Conservation (phyloP, 1,284 basidiomycete species). For the Inonotus hispidus region DNA sequence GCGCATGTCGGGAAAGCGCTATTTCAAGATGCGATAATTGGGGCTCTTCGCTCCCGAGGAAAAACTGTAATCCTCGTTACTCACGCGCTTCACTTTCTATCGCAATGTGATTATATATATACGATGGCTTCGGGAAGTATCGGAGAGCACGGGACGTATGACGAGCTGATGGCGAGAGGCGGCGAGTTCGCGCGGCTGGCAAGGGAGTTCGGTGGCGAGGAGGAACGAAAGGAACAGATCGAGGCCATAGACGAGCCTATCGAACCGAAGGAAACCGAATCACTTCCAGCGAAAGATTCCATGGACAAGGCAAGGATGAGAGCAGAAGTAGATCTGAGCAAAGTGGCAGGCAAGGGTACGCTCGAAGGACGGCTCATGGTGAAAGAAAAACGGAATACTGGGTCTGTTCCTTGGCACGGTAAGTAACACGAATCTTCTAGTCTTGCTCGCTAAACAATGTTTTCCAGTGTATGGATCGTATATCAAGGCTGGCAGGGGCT, state of each 20-base stretch:
- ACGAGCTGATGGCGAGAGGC: slow-evolving; percentile 43
- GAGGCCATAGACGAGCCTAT: slow-evolving; percentile 28
- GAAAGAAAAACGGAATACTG: slow-evolving; percentile 59
- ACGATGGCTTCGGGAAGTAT: slow-evolving; percentile 54
- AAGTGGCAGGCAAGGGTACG: slow-evolving; percentile 54
- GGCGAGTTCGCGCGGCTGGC: slow-evolving; percentile 61
- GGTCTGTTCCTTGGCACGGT: slow-evolving; percentile 55
- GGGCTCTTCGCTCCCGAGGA: slow-evolving; percentile 44
- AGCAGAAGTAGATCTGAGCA: slow-evolving; percentile 33
- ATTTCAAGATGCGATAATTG: slow-evolving; percentile 62
- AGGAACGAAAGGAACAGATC: slow-evolving; percentile 37
- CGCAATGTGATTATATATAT: slow-evolving; percentile 63
- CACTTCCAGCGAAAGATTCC: slow-evolving; percentile 15
- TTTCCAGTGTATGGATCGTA: slow-evolving; percentile 64
- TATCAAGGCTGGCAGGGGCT: slow-evolving; percentile 55
- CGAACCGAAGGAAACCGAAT: slow-evolving; percentile 18
- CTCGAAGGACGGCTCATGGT: slow-evolving; percentile 60
- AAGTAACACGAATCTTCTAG: slow-evolving; percentile 18
- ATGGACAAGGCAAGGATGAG: slow-evolving; percentile 37
- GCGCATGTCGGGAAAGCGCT: slow-evolving; percentile 67
- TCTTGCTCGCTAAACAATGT: too few relatives aligned
- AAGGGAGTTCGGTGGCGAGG: slow-evolving; percentile 56
- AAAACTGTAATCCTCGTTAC: slow-evolving; percentile 70
- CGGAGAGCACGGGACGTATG: slow-evolving; percentile 61
- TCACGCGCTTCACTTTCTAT: slow-evolving; percentile 69